Base-by-base conservation (phyloP, 2,329 filamentous ascomycete species). In the Clonostachys chloroleuca region DNA sequence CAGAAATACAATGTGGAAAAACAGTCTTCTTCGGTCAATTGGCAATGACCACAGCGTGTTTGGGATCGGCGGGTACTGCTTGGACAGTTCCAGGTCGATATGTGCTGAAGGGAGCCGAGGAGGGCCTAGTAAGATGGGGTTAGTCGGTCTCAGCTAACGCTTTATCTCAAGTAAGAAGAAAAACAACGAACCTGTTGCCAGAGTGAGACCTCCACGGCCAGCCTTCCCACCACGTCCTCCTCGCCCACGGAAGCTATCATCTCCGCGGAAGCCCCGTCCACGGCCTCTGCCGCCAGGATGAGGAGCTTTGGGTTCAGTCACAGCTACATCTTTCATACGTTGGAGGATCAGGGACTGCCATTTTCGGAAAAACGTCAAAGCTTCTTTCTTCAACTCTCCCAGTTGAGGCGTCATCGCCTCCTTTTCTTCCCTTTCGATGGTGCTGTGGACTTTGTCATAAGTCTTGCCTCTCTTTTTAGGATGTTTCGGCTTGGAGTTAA, bases 321-420 rank as follows among this genome's bases (percentile, higher is more conserved):
- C 72, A 40, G 77, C 75, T 16, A 91, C 76, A 35, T 94, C 86
- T 16, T 83, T 80, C 20, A 95, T 71, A 13, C 91, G 80, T 48
- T 81, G 76, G 39, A 89, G 70, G 10, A 96, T 80, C 12, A 74
- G 73, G 6, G 81, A 75, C 56, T 89, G 81, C 92, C 92, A 97
- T 53, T 89, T 86, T 49, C 87, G 83, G 60, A 92, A 95, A 60
- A 86, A 83, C 7, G 75, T 69, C 6, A 95, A 62, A 2, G 84
- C 78, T 46, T 86, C 83, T 52, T 79, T 82, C 68, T 84, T 91
- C 56, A 91, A 66, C 56, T 89, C 84, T 48, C 76, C 68, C 51
- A 86, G 74, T 48, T 74, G 66, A 5, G 70, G 65, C 34, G 65
- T 68, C 47, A 72, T 68, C 18, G 61, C 53, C 36, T 62, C 60